phyloP scores from a whole-genome alignment of 257 asterid species.

The Catharanthus roseus region DNA sequence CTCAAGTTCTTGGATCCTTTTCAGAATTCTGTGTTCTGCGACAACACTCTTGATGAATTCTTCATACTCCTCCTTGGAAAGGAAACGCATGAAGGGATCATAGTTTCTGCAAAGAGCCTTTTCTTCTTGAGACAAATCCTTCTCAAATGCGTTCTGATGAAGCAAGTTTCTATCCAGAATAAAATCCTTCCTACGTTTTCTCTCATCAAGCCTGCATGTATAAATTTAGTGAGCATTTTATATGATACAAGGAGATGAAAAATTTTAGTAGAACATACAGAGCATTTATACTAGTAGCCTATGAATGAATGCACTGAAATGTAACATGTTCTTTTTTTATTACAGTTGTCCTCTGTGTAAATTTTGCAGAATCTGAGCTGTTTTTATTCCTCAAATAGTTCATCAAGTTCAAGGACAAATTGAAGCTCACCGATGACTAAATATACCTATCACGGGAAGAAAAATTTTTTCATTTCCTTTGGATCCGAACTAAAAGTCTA shows the following conservation, averaged over 20 bases:
- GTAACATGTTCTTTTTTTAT: neutral
- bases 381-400: neutral
- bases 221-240: constrained; percentile 9
- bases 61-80: constrained; percentile 65
- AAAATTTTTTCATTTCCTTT: neutral
- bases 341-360: neutral
- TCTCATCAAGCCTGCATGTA: constrained; percentile 74
- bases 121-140: constrained; percentile 57
- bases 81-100: constrained; percentile 72
- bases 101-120: constrained; percentile 52
- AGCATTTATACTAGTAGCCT: neutral
- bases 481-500: neutral
- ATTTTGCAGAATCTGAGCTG: neutral
- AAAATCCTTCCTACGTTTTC: constrained; percentile 77
- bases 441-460: neutral
- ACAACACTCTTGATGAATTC: constrained; percentile 52
- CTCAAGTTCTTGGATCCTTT: constrained; percentile 68
- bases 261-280: neutral
- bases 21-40: constrained; percentile 49
- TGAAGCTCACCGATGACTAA: neutral
- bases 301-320: neutral
- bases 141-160: constrained; percentile 47
- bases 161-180: constrained; percentile 67
- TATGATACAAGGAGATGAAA: neutral
- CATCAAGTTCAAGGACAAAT: neutral